Percentiles rank a stretch among this genome's conserved stretches.
These are phyloP conservation scores for Nissolia schottii DNA, from an alignment of 306 rosid genomes.

Conservation along the genomic window DNA sequence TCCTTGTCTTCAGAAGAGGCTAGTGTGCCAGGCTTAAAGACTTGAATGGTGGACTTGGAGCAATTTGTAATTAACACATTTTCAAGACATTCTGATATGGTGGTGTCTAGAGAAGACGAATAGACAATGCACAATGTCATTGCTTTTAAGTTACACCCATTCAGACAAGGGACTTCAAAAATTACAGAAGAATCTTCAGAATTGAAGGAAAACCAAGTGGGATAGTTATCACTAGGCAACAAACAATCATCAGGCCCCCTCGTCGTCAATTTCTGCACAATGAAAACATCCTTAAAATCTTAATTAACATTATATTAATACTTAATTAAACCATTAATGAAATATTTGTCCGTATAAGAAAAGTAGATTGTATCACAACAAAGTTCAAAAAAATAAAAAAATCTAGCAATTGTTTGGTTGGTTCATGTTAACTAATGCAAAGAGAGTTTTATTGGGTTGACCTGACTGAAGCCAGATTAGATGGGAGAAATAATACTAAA, in stretches of 20 bases:
- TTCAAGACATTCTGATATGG: background rate
- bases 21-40: background rate
- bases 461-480: too few relatives aligned
- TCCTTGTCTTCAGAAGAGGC: background rate
- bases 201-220: slow-evolving; percentile 17
- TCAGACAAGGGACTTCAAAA: slow-evolving; percentile 17
- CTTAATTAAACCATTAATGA: background rate
- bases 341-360: background rate
- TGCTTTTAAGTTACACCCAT: slow-evolving; percentile 4
- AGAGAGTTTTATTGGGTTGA: too few relatives aligned
- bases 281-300: background rate
- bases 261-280: background rate
- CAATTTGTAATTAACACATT: slow-evolving; percentile 17
- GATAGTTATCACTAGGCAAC: slow-evolving; percentile 10
- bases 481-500: too few relatives aligned
- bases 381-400: too few relatives aligned
- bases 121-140: background rate
- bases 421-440: too few relatives aligned
- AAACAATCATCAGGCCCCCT: background rate
- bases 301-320: background rate
- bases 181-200: background rate
- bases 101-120: background rate
- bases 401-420: too few relatives aligned
- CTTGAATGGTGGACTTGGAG: slow-evolving; percentile 1
- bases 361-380: too few relatives aligned